These are phyloP conservation scores for Penicillium griseofulvum DNA, from an alignment of 2,329 filamentous ascomycete genomes.

Conservation along the genomic window DNA sequence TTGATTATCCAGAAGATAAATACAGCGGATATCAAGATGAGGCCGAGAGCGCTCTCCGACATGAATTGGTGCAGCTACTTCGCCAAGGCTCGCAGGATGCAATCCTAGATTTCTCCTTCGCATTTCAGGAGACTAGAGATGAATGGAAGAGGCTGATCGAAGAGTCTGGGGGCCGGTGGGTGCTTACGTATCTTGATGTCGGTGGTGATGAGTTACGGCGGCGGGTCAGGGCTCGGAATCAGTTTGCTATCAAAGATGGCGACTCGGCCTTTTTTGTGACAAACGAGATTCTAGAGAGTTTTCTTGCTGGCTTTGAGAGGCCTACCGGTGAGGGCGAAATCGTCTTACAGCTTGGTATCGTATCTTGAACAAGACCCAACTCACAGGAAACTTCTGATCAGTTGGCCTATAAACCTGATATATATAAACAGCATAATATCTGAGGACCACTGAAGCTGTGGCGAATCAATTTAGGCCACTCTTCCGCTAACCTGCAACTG, in stretches of 20 bases:
- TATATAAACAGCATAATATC: no score
- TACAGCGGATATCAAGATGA: constrained; percentile 12
- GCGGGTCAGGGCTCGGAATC: constrained; percentile 11
- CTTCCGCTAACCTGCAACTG: no score
- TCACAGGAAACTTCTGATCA: no score
- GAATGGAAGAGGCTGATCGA: constrained; percentile 14
- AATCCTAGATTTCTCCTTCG: constrained; percentile 14
- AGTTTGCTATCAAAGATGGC: constrained; percentile 8
- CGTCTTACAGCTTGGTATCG: background rate
- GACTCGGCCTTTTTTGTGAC: constrained; percentile 15
- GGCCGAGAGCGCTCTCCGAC: constrained; percentile 7
- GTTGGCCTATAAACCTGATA: no score
- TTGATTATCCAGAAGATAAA: constrained; percentile 10
- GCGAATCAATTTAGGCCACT: no score
- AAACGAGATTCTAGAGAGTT: constrained; percentile 7
- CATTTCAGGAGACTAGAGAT: constrained; percentile 8
- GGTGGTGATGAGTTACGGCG: constrained; percentile 13
- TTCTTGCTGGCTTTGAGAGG: constrained; percentile 14
- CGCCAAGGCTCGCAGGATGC: constrained; percentile 5
- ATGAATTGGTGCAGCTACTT: constrained; percentile 2
- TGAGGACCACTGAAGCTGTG: no score
- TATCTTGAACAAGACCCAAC: no score
- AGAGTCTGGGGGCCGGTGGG: constrained; percentile 2
- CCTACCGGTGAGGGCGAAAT: constrained; percentile 9
- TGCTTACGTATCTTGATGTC: constrained; percentile 13